A percentile compares a stretch with the other conserved stretches of the same genome.
Evolutionary conservation across 768 basidiomycete species (phyloP).

Genomic region (Hygrocybe punicea): DNA sequence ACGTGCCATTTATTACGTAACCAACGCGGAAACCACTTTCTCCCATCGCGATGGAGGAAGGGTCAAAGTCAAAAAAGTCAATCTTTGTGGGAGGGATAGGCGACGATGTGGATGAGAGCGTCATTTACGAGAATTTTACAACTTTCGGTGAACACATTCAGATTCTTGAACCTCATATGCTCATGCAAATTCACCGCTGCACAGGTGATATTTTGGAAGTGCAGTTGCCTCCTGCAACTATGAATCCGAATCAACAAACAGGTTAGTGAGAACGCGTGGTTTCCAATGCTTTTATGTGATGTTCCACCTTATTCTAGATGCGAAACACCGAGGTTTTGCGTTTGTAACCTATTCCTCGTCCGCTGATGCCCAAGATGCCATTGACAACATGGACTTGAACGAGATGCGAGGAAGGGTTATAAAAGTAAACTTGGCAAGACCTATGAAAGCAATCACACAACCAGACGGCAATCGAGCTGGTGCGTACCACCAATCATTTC

Average conservation of each 20-base stretch:
- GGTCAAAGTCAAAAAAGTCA: conserved; percentile 80
- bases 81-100: conserved; percentile 80
- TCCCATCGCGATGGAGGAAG: conserved; percentile 62
- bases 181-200: conserved; percentile 7
- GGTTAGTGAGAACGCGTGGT: conserved; percentile 38
- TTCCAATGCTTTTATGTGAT: conserved; percentile 1
- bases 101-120: conserved; percentile 77
- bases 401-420: conserved; percentile 74
- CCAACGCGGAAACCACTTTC: not conserved
- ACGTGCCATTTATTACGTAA: no score
- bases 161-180: conserved; percentile 1
- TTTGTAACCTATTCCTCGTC: conserved; percentile 83
- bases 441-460: conserved; percentile 68
- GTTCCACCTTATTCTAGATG: conserved; percentile 40
- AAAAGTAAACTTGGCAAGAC: conserved; percentile 82
- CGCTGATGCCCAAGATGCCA: conserved; percentile 89
- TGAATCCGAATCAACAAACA: conserved; percentile 61
- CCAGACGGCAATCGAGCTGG: conserved; percentile 73
- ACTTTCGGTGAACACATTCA: conserved; percentile 67
- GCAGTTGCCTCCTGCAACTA: conserved; percentile 75
- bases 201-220: conserved; percentile 94
- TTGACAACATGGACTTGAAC: conserved; percentile 98
- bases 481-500: conserved; percentile 31
- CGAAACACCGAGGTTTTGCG: conserved; percentile 90
- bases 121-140: conserved; percentile 75